Evolutionary conservation across 345 rosid species (phyloP).

Genomic region (Bruguiera sexangula): DNA sequence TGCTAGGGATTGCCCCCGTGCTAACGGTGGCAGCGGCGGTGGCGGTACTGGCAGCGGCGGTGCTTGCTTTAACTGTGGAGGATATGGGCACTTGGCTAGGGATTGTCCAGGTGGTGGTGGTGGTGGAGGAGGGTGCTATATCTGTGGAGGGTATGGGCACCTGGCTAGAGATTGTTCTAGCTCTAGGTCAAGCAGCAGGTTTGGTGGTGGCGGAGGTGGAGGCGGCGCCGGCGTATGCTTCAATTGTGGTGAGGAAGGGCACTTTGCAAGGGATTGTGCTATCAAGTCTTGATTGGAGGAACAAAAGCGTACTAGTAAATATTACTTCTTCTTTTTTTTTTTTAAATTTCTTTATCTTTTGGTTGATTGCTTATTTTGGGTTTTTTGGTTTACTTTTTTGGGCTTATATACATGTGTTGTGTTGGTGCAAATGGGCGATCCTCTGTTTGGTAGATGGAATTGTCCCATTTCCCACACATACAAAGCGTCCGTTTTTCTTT

Average conservation of each 20-base stretch:
- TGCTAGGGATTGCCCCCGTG: conserved; percentile 20
- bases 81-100: conserved; percentile 42
- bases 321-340: conserved; percentile 5
- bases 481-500: neutral
- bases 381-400: neutral
- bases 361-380: neutral
- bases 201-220: conserved; percentile 16
- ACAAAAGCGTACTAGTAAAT: conserved; percentile 10
- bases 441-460: conserved; percentile 14
- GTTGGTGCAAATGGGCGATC: conserved; percentile 20
- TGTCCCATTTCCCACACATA: conserved; percentile 22
- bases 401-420: conserved; percentile 4
- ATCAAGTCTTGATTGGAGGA: conserved; percentile 10
- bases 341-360: neutral
- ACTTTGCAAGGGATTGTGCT: conserved; percentile 37
- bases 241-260: conserved; percentile 34
- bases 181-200: conserved; percentile 21
- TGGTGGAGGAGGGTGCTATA: conserved; percentile 36
- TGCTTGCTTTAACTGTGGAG: conserved; percentile 39
- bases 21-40: neutral
- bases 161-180: conserved; percentile 56
- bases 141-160: conserved; percentile 59
- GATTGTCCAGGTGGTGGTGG: conserved; percentile 30
- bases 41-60: conserved; percentile 12
- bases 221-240: conserved; percentile 23